Evolutionary conservation across 176 grass and related monocot genomes (phyloP).

Genomic region (Ananas comosus): DNA sequence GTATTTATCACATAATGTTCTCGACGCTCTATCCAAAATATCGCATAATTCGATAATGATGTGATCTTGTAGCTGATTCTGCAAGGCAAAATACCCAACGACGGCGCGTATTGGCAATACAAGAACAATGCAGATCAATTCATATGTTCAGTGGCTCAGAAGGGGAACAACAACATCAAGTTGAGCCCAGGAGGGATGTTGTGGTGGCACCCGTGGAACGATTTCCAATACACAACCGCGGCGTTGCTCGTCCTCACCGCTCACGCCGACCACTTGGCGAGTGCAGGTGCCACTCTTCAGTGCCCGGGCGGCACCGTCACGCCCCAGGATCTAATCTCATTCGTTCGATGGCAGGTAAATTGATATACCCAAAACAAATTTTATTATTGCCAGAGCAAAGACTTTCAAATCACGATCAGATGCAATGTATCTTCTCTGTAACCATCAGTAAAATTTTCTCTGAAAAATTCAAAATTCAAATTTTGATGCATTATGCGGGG

Average conservation of each 20-base stretch:
- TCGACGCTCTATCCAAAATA: too few species aligned
- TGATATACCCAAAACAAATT: background rate
- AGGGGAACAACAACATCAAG: constrained; percentile 14
- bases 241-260: constrained; percentile 33
- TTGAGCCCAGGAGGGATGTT: constrained; percentile 53
- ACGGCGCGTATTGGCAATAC: constrained; percentile 17
- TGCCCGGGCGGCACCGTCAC: constrained; percentile 10
- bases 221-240: constrained; percentile 51
- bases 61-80: constrained; percentile 33
- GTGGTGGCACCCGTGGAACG: constrained; percentile 37
- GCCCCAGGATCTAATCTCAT: constrained; percentile 27
- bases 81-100: constrained; percentile 30
- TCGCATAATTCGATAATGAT: background rate
- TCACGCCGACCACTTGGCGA: constrained; percentile 42
- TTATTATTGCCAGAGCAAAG: too few species aligned
- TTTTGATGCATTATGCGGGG: too few species aligned
- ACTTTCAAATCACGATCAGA: too few species aligned
- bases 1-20: background rate
- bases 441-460: background rate
- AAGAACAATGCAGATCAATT: constrained; percentile 32
- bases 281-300: constrained; percentile 3
- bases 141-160: constrained; percentile 48
- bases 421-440: too few species aligned
- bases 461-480: too few species aligned
- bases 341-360: constrained; percentile 25